Conservation (phyloP, 2,329 filamentous ascomycete species). For the Cryphonectria radicalis region DNA sequence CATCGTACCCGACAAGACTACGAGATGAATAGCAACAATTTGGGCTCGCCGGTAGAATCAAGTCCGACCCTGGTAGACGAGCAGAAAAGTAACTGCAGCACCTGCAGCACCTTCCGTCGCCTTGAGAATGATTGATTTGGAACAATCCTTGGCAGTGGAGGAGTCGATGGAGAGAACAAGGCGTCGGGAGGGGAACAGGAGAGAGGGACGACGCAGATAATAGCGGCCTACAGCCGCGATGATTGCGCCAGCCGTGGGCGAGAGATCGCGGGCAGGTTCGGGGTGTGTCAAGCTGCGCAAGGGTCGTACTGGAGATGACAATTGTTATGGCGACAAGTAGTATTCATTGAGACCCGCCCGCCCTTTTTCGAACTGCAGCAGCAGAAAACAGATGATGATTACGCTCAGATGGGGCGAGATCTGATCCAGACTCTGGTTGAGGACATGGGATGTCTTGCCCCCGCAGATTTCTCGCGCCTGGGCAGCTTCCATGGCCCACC, state of each 20-base stretch:
- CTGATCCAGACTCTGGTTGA: conserved; percentile 25
- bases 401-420: conserved; percentile 2
- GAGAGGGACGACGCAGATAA: background rate
- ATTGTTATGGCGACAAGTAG: too few species aligned
- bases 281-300: too few species aligned
- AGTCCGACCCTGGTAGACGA: background rate
- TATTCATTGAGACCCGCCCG: too few species aligned
- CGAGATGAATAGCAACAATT: too few species aligned
- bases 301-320: too few species aligned
- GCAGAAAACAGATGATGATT: too few species aligned
- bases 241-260: background rate
- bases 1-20: too few species aligned
- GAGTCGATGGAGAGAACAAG: background rate
- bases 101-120: too few species aligned
- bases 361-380: too few species aligned
- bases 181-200: background rate
- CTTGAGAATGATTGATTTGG: background rate
- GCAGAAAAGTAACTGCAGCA: background rate
- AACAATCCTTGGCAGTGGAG: background rate
- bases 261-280: too few species aligned
- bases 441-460: conserved; percentile 17
- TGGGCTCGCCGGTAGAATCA: background rate
- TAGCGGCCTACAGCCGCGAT: background rate
- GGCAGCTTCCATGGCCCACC: conserved; percentile 27
- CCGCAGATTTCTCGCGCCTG: conserved; percentile 16